Base-by-base conservation (phyloP, 768 basidiomycete species). In the Dendrothele bispora region DNA sequence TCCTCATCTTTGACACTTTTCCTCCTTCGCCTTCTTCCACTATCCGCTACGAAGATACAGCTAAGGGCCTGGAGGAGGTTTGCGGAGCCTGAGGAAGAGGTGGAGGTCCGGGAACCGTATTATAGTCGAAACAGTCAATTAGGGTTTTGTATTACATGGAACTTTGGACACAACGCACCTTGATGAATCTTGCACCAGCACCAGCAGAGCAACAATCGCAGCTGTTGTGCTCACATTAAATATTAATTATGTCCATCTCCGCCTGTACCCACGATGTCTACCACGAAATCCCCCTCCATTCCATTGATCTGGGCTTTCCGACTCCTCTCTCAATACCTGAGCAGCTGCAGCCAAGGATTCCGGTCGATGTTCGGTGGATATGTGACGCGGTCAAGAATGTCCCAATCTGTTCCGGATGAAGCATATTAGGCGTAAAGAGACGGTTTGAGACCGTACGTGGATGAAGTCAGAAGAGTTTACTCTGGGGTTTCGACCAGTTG, bases 221-320 rank as follows among this genome's bases (percentile, higher is more conserved):
- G 95, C 95, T 2, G 91, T 86, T 1, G 95, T 98, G 62, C 92
- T 95, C 43, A 98, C 95, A 62, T 98, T 98, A 78, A 94, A 98
- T 0, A 95, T n/a, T n/a, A 86, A 60, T 98, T 90, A 66, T 94
- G 83, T 0, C 94, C 94, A 66, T 98, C 97, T 6, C 97, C 95
- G 10, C 95, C 93, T 0, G 92, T 94, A 2, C 93, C 93, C 18
- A 95, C 93, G 49, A 95, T 91, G 60, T 89, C 87, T 18, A 86
- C 80, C 30, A 72, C 62, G 50, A 72, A 91, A 63, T 95, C 91
- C 5, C 72, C 65, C 35, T 84, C 78, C 2, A 63, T 64, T 25
- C 78, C 75, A 44, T 83, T 72, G 29, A 91, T 77, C 2, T 68
- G 70, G 1, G 84, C 84, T 34, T 77, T 75, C 43, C 90, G 63